Evolutionary conservation across 179 eudicot species (phyloP), one percentile per base, ranked within the genome.

Genomic region (Silene noctiflora): DNA sequence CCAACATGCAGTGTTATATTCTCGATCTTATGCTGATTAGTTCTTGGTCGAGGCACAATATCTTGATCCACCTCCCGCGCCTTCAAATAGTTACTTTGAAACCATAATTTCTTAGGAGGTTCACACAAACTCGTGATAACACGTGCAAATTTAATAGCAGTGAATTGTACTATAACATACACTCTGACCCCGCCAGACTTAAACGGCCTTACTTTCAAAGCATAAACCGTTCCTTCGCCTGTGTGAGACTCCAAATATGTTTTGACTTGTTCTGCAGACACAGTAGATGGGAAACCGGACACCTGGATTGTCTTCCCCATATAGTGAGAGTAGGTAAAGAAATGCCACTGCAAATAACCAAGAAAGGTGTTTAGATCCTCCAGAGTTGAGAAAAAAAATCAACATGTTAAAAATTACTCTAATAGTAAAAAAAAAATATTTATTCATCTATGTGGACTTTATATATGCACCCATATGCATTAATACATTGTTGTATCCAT

Each of bases 291-390:
- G 82, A 92, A 95, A 35, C 99, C 99, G 9, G 77, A 88, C 13
- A 95, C 70, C 16, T 87, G 87, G 80, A 95, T 83, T 51, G 97
- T 93, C 88, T 86, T 92, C 9, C 90, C 87, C 92, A 88, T 91
- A 58, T 17, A 33, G 64, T 14, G 4, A 12, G 25, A 55, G 55
- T 46, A 29, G 20, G 55, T 31, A 9, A 51, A 71, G 4, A 20
- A 42, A 20, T 60, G 46, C 33, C 74, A 76, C 80, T 79, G 82
- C 84, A 79, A 35, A 75, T 44, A 29, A 13, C 75, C 69, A 79
- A 46, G 56, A 48, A 48, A 48, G 0, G 14, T 48, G 56, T 14
- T 48, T 12, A 48, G 56, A 48, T 48, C 16, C 56, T 48, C 17
- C 56, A 48, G 56, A 12, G 17, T 48, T 48, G 56, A 48, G 56